A percentile compares a stretch with the other conserved stretches of the same genome.
phyloP scores from a whole-genome alignment of 2,329 filamentous ascomycete genomes.

The Penicillium fuscoglaucum region DNA sequence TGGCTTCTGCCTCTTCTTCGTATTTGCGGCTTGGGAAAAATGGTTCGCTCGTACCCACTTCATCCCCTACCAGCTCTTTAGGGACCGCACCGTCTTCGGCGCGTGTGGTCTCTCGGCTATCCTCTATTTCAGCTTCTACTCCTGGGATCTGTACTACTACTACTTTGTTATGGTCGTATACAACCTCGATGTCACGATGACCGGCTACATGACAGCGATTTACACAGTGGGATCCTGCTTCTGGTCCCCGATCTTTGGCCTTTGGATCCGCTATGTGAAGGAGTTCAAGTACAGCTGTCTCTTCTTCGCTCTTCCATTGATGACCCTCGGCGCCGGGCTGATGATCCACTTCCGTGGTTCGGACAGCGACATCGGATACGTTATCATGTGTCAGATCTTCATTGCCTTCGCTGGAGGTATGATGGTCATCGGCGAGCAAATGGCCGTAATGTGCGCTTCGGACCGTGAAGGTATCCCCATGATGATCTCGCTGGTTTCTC shows the following conservation, averaged over 20 bases:
- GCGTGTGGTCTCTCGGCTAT: conserved; percentile 52
- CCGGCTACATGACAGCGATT: conserved; percentile 51
- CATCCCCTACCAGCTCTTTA: conserved; percentile 54
- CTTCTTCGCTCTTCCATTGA: conserved; percentile 53
- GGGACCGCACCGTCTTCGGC: conserved; percentile 53
- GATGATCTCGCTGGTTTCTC: conserved; percentile 40
- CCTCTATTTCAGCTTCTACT: conserved; percentile 53
- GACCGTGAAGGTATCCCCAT: conserved; percentile 56
- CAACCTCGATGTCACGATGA: conserved; percentile 41
- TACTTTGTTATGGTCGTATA: conserved; percentile 58
- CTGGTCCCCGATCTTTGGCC: conserved; percentile 52
- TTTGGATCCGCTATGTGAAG: conserved; percentile 51
- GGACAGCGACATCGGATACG: conserved; percentile 48
- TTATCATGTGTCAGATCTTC: conserved; percentile 58
- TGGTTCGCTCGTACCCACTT: conserved; percentile 55
- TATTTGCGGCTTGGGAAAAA: conserved; percentile 57
- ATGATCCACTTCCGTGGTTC: conserved; percentile 58
- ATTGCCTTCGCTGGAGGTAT: conserved; percentile 55
- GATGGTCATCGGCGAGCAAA: conserved; percentile 56
- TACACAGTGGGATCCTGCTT: conserved; percentile 57
- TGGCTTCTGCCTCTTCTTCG: conserved; percentile 54
- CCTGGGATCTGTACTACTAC: conserved; percentile 56
- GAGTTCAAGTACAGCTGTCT: conserved; percentile 55
- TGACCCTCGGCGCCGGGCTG: conserved; percentile 53
- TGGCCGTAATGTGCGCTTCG: conserved; percentile 58